Base-by-base conservation (phyloP, 116 monocot species). In the Cymodocea nodosa region DNA sequence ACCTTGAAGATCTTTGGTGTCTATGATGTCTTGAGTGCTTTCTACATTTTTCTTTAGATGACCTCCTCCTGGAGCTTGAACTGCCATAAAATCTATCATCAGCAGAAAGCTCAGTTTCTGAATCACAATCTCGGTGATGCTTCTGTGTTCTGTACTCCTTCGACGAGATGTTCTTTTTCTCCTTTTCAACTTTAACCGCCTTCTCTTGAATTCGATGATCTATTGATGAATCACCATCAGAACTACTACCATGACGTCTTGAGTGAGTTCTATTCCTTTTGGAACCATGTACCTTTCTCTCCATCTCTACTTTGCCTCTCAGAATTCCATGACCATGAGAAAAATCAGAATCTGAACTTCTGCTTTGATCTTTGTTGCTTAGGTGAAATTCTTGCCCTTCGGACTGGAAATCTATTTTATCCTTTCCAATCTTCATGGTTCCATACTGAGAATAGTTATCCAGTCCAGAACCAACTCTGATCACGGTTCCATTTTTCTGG, bases 91-190 rank as follows among this genome's bases (percentile, higher is more conserved):
- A 35, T 60, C 60, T 30, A 35, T 58, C 24, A 68, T 73, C 64
- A 71, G 59, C 59, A 16, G 79, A 78, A 71, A 74, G 74, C 18
- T 79, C 81, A 67, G 68, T 70, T 50, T 78, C 78, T 10, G 82
- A 59, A 63, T 60, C 73, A 18, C 64, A 54, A 18, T 56, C 50
- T 53, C 22, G n/a, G 15, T 65, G 50, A 65, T 65, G 62, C 16
- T 22, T 65, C 15, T 8, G 20, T 39, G 20, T 39, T 35, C 37
- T 68, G 4, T 55, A 16, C 19, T 51, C 52, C 52, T 68, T 23
- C 8, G 65, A 55, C 13, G 19, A n/a, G 44, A 10, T 10, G 15
- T 69, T 52, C 13, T 18, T 69, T 25, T 48, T 59, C 19, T 59
- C 58, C 15, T 25, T 40, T 39, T 16, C 62, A 19, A 39, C 12